Percentiles rank a stretch among this genome's conserved stretches.
These are phyloP conservation scores for Emiliania huxleyi DNA, from an alignment of 78 protist species.

Conservation along the genomic window DNA sequence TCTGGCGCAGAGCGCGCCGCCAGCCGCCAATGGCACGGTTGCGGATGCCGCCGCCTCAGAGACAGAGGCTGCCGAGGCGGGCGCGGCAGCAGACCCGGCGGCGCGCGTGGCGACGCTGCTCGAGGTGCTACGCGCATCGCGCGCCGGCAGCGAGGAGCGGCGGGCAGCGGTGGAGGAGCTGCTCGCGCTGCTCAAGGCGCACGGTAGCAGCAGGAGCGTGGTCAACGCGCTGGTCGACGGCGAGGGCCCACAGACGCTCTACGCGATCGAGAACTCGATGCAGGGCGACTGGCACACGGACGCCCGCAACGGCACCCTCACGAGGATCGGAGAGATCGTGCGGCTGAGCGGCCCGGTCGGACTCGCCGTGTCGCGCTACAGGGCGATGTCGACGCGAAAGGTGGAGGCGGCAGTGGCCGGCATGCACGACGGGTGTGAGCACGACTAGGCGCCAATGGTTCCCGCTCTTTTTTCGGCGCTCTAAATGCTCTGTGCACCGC, in stretches of 20 bases:
- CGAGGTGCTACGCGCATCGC: neutral
- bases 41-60: neutral
- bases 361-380: neutral
- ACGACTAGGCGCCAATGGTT: too few species aligned
- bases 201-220: neutral
- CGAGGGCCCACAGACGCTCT: neutral
- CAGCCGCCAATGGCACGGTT: neutral
- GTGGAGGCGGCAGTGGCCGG: neutral
- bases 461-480: too few species aligned
- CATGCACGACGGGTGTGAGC: neutral
- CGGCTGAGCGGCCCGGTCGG: neutral
- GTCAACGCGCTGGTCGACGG: neutral
- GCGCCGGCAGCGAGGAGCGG: neutral
- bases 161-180: neutral
- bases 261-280: neutral
- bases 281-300: neutral
- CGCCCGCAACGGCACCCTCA: neutral
- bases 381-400: neutral
- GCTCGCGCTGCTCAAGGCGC: neutral
- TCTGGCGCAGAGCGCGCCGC: neutral
- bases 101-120: neutral
- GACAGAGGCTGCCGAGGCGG: neutral
- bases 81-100: neutral
- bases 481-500: too few species aligned
- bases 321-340: neutral